Conservation (phyloP, 345 rosid genomes). For the Eucalyptus cloeziana region DNA sequence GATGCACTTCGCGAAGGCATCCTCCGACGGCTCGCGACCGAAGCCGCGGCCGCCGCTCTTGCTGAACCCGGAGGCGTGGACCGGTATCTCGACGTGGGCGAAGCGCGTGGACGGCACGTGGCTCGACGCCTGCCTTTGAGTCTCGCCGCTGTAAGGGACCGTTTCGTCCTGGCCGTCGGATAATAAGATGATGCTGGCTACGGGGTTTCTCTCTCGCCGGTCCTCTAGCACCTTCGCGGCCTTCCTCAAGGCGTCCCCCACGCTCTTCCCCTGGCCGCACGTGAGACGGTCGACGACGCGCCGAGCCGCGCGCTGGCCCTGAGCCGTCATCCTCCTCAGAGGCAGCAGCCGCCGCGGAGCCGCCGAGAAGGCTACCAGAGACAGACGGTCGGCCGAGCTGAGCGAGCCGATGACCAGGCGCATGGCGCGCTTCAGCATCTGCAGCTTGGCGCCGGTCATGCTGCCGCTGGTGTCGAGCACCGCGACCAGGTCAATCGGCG, state of each 20-base stretch:
- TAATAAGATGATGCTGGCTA: slow-evolving; percentile 50
- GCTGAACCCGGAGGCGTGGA: slow-evolving; percentile 43
- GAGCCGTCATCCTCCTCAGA: slow-evolving; percentile 62
- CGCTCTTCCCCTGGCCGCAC: slow-evolving; percentile 44
- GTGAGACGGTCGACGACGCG: slow-evolving; percentile 49
- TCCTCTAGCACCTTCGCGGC: slow-evolving; percentile 80
- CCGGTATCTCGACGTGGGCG: slow-evolving; percentile 65
- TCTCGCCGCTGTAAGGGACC: slow-evolving; percentile 6
- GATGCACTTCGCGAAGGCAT: slow-evolving; percentile 54
- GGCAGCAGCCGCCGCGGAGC: slow-evolving; percentile 55
- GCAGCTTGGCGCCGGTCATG: slow-evolving; percentile 46
- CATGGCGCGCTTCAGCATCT: slow-evolving; percentile 73
- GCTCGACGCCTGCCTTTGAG: slow-evolving; percentile 3
- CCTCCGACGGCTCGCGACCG: slow-evolving; percentile 45
- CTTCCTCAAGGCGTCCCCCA: slow-evolving; percentile 55
- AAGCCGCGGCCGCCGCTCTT: slow-evolving; percentile 42
- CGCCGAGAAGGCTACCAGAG: slow-evolving; percentile 53
- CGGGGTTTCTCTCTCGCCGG: slow-evolving; percentile 69
- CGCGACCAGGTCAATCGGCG: slow-evolving; percentile 69
- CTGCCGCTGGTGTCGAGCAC: slow-evolving; percentile 61
- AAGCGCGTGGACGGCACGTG: slow-evolving; percentile 50
- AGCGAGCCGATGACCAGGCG: slow-evolving; percentile 53
- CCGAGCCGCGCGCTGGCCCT: slow-evolving; percentile 54
- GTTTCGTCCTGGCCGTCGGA: slow-evolving; percentile 44
- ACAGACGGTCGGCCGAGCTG: slow-evolving; percentile 62